Conservation (phyloP, 2,329 filamentous ascomycete species). For the Fusarium albidum region DNA sequence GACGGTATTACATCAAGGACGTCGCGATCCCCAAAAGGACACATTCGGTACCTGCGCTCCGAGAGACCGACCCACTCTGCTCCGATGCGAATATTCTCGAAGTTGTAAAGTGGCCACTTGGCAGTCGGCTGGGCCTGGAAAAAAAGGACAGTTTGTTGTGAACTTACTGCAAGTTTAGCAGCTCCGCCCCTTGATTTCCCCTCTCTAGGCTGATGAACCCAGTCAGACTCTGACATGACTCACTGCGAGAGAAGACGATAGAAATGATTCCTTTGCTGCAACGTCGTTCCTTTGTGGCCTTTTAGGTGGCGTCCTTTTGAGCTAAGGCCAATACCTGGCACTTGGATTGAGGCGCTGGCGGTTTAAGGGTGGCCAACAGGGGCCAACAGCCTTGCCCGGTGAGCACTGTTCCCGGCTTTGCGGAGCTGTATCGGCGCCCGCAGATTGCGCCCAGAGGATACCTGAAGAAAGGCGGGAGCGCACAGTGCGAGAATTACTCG, state of each 20-base stretch:
- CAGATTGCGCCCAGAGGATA: neutral
- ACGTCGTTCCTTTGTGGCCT: conserved; percentile 9
- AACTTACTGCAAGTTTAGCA: too few species aligned
- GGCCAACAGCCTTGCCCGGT: conserved; percentile 26
- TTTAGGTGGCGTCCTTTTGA: conserved; percentile 20
- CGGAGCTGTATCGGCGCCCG: neutral
- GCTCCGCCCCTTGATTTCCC: too few species aligned
- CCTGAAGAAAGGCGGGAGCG: conserved; percentile 22
- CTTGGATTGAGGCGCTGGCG: conserved; percentile 19
- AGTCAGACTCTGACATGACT: conserved; percentile 23
- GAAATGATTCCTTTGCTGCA: conserved; percentile 18
- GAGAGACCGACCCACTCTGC: conserved; percentile 30
- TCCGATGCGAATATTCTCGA: conserved; percentile 41
- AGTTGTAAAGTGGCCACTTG: conserved; percentile 35
- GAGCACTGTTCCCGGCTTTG: conserved; percentile 28
- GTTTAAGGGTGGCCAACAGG: conserved; percentile 23
- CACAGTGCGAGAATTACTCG: conserved; percentile 30
- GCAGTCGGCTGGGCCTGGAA: neutral
- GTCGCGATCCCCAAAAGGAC: conserved; percentile 30
- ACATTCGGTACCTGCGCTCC: conserved; percentile 35
- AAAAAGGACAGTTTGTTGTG: neutral
- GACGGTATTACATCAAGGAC: conserved; percentile 34
- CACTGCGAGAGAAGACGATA: conserved; percentile 24
- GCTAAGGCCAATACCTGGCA: conserved; percentile 9
- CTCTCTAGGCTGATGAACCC: neutral